Evolutionary conservation across 768 basidiomycete species (phyloP).

Genomic region (Asterophora parasitica): DNA sequence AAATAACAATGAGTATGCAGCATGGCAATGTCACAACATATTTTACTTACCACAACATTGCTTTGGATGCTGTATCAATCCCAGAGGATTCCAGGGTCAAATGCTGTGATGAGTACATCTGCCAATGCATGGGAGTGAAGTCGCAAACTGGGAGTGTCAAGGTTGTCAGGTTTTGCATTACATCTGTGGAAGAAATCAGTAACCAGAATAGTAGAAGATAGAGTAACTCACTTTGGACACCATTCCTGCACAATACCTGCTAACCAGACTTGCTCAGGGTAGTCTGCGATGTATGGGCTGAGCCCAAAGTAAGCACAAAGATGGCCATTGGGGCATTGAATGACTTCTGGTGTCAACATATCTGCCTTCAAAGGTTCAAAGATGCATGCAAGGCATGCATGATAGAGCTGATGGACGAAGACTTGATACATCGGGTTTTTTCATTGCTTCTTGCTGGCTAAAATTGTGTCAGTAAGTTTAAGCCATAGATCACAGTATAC

Average conservation of each 20-base stretch:
- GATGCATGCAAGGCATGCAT: slow-evolving; percentile 22
- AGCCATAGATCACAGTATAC: slow-evolving; percentile 9
- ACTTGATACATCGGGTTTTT: slow-evolving; percentile 17
- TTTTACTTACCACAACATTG: slow-evolving; percentile 23
- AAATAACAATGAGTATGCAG: too few species aligned
- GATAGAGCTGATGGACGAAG: slow-evolving; percentile 28
- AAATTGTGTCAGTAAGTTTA: neutral
- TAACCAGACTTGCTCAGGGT: slow-evolving; percentile 31
- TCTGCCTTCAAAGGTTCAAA: slow-evolving; percentile 18
- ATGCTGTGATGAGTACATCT: slow-evolving; percentile 13
- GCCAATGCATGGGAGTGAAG: slow-evolving; percentile 15
- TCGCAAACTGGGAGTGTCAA: slow-evolving; percentile 15
- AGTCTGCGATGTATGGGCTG: slow-evolving; percentile 32
- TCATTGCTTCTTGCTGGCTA: slow-evolving; percentile 2
- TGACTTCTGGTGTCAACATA: slow-evolving; percentile 27
- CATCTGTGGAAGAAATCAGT: slow-evolving; percentile 19
- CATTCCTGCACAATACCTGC: slow-evolving; percentile 29
- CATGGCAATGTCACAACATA: too few species aligned
- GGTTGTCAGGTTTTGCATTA: slow-evolving; percentile 8
- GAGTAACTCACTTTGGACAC: slow-evolving; percentile 23
- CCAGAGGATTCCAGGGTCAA: slow-evolving; percentile 18
- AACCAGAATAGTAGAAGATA: neutral
- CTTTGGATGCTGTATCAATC: slow-evolving; percentile 20
- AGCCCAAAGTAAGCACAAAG: slow-evolving; percentile 26
- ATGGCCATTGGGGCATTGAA: slow-evolving; percentile 26